A percentile compares a stretch with the other conserved stretches of the same genome.
Evolutionary conservation across 2,329 filamentous ascomycete genomes (phyloP).

Genomic region (Ascocoryne sarcoides): DNA sequence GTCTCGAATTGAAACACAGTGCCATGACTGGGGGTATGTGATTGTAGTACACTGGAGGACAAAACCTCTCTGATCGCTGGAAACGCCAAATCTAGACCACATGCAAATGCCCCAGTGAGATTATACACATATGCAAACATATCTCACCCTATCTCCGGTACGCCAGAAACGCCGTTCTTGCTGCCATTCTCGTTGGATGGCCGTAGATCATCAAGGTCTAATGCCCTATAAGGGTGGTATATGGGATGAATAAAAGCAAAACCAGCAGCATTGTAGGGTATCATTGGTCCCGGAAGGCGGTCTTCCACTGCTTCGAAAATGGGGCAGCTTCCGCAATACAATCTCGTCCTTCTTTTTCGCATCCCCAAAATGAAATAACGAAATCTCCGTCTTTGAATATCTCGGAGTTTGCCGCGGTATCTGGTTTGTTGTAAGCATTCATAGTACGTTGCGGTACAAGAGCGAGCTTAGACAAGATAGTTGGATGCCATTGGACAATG

Average conservation of each 20-base stretch:
- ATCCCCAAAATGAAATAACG: conserved; percentile 69
- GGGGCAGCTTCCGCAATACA: conserved; percentile 62
- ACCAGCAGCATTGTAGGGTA: no score
- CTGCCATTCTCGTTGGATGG: conserved; percentile 11
- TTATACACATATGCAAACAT: conserved; percentile 22
- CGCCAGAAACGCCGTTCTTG: conserved; percentile 18
- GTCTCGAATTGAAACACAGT: conserved; percentile 14
- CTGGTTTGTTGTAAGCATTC: conserved; percentile 60
- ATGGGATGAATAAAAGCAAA: no score
- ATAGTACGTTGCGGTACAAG: conserved; percentile 79
- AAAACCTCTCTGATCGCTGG: conserved; percentile 14
- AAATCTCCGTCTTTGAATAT: conserved; percentile 80
- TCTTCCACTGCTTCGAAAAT: conserved; percentile 28
- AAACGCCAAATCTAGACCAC: conserved; percentile 22
- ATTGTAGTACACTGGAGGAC: conserved; percentile 21
- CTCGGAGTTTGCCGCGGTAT: conserved; percentile 37
- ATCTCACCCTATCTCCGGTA: conserved; percentile 8
- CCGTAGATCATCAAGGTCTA: conserved; percentile 23
- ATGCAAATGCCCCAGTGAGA: conserved; percentile 18
- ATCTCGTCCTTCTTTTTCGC: conserved; percentile 48
- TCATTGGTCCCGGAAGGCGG: conserved; percentile 23
- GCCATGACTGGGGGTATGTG: conserved; percentile 20
- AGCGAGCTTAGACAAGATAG: conserved; percentile 80
- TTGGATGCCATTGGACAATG: conserved; percentile 93
- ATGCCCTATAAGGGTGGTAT: conserved; percentile 7